phyloP scores from a whole-genome alignment of 2,329 filamentous ascomycete species.

The Chrysoporthe puriensis region DNA sequence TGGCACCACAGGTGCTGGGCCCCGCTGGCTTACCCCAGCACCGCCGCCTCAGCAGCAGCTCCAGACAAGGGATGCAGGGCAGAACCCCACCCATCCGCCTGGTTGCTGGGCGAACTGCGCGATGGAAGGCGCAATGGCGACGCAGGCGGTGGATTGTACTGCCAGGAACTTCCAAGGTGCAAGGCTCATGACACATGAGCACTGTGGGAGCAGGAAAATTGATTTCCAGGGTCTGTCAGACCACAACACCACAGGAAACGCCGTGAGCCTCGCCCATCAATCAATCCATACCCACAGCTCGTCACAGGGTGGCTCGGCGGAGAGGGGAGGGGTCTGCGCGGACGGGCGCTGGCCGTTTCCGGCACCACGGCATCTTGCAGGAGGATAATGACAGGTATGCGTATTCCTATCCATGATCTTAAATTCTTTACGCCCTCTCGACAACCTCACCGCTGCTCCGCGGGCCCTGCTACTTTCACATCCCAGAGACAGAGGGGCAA shows the following conservation, averaged over 20 bases:
- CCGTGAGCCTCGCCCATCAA: too few species aligned
- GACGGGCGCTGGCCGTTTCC: too few species aligned
- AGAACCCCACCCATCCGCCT: conserved; percentile 13
- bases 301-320: too few species aligned
- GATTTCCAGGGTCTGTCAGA: not conserved
- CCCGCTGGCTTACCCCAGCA: too few species aligned
- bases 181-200: not conserved
- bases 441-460: conserved; percentile 1
- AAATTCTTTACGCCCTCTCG: not conserved
- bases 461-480: not conserved
- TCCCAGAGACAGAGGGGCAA: not conserved
- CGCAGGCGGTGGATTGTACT: not conserved
- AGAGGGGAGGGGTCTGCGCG: too few species aligned
- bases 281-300: too few species aligned
- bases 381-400: too few species aligned
- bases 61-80: conserved; percentile 18
- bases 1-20: not conserved
- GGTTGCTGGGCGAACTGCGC: conserved; percentile 7
- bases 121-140: conserved; percentile 1
- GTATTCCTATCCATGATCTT: not conserved
- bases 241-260: too few species aligned
- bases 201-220: conserved; percentile 12
- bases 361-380: too few species aligned
- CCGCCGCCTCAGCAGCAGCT: not conserved
- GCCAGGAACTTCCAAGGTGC: not conserved